These are phyloP conservation scores for Oryza rufipogon DNA, from an alignment of 176 grass and related monocot species.

Conservation along the genomic window DNA sequence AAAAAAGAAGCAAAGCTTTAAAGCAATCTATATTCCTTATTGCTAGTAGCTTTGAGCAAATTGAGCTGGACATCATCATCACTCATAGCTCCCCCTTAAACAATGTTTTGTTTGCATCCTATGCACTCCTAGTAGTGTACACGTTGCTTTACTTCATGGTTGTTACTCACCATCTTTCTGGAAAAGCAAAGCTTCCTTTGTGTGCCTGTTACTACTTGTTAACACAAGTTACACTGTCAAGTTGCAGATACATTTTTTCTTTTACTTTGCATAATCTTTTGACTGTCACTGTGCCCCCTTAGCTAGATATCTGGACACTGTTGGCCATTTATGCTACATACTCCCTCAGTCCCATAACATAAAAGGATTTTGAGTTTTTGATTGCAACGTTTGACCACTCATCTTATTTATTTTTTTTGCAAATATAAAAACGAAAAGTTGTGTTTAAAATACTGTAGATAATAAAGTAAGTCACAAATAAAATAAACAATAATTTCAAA, in stretches of 20 bases:
- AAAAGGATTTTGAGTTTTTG: no score
- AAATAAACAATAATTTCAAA: no score
- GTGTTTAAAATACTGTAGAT: no score
- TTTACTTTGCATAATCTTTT: background rate
- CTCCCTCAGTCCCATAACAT: no score
- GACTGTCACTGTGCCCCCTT: background rate
- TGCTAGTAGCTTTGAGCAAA: background rate
- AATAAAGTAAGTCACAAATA: no score
- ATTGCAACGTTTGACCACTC: no score
- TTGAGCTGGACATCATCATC: slow-evolving; percentile 19
- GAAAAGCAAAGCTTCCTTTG: background rate
- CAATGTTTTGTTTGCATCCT: background rate
- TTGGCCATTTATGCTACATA: background rate
- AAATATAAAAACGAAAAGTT: no score
- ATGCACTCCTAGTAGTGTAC: background rate
- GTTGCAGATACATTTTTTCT: background rate
- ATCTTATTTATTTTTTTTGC: no score
- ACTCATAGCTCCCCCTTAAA: background rate
- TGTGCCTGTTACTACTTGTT: background rate
- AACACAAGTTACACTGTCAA: background rate
- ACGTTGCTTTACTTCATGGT: slow-evolving; percentile 17
- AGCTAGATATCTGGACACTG: background rate
- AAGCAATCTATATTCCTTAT: slow-evolving; percentile 13
- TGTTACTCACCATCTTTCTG: background rate
- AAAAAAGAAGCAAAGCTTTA: background rate